These are phyloP conservation scores for Aleurites moluccanus DNA, from an alignment of 441 rosid genomes.

Conservation along the genomic window DNA sequence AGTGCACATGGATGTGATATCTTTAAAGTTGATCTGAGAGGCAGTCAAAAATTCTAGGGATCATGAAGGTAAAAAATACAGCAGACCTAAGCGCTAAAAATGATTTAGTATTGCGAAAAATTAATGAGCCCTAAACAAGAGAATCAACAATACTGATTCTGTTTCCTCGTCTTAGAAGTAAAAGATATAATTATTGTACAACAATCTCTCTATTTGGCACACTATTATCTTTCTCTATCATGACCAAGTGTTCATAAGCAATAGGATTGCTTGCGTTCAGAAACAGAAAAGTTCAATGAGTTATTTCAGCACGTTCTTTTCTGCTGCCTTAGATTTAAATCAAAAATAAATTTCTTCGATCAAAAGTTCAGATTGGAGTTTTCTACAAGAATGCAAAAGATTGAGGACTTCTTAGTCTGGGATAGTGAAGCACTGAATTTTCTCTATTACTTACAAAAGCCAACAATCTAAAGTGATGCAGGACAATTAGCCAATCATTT, in stretches of 20 bases:
- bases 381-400: background rate
- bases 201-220: background rate
- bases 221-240: background rate
- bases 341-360: background rate
- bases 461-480: background rate
- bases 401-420: background rate
- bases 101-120: background rate
- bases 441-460: background rate
- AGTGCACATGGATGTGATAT: background rate
- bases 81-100: background rate
- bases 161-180: too few relatives aligned
- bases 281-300: background rate
- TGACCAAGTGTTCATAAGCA: background rate
- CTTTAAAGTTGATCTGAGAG: background rate
- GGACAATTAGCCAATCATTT: background rate
- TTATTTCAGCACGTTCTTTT: background rate
- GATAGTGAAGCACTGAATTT: background rate
- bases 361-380: background rate
- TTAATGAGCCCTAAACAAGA: background rate
- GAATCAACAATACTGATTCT: background rate
- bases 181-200: background rate
- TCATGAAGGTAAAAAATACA: background rate
- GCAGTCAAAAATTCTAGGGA: background rate
- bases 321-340: background rate
- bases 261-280: background rate